Evolutionary conservation across 2,329 filamentous ascomycete genomes (phyloP).

Genomic region (Pseudogymnoascus sp.): DNA sequence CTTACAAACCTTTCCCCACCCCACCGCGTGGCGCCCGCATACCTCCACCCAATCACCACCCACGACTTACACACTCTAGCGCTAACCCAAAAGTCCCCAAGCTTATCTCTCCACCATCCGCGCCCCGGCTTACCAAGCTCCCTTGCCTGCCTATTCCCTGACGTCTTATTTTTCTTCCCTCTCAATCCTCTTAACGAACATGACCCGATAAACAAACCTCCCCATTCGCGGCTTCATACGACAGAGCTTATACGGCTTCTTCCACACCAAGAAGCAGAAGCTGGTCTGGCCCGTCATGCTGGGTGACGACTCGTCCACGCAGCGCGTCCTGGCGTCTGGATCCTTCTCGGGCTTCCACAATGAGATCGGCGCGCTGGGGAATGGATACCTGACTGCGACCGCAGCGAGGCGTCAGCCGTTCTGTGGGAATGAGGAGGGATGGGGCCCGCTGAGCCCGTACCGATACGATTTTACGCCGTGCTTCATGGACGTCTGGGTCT

Average conservation of each 20-base stretch:
- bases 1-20: constrained; percentile 1
- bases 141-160: constrained; percentile 1
- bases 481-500: constrained; percentile 88
- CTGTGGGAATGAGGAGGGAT: constrained; percentile 85
- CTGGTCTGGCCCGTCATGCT: constrained; percentile 14
- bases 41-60: not conserved
- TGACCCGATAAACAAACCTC: not conserved
- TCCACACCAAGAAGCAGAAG: not conserved
- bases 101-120: constrained; percentile 1
- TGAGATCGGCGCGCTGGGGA: constrained; percentile 40
- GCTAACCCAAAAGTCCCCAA: not conserved
- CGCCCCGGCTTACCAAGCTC: constrained; percentile 4
- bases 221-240: not conserved
- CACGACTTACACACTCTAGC: not conserved
- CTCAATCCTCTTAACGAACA: not conserved
- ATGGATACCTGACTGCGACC: constrained; percentile 49
- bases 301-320: constrained; percentile 12
- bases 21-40: constrained; percentile 4
- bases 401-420: constrained; percentile 50
- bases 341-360: constrained; percentile 53
- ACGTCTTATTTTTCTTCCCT: constrained; percentile 3
- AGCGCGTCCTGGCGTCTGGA: constrained; percentile 39
- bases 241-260: not conserved
- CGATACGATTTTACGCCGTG: constrained; percentile 95
- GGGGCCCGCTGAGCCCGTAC: constrained; percentile 82